Conservation (phyloP, 768 basidiomycete species). For the Lepiota brunneoincarnata region DNA sequence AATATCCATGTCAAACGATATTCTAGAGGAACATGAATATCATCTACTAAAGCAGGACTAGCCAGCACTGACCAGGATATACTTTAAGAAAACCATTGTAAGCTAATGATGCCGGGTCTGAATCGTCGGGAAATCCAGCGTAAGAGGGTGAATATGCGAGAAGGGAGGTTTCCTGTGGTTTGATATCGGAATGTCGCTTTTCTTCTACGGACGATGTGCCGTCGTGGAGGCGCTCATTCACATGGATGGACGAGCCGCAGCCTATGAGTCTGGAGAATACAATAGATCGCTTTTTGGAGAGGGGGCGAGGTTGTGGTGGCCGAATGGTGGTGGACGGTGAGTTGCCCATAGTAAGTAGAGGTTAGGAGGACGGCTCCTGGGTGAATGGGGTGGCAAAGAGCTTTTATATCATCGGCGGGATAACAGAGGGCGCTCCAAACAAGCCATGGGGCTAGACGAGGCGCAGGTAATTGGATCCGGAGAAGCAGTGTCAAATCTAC, state of each 20-base stretch:
- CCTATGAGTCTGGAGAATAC: constrained; percentile 11
- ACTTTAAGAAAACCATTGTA: constrained; percentile 49
- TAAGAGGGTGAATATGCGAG: constrained; percentile 14
- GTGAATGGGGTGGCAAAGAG: background rate
- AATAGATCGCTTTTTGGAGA: constrained; percentile 1
- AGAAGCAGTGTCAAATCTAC: constrained; percentile 1
- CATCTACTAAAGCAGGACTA: background rate
- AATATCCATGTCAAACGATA: constrained; percentile 70
- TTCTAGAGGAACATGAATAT: constrained; percentile 30
- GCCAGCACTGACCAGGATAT: constrained; percentile 29
- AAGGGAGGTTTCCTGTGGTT: constrained; percentile 6
- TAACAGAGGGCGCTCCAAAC: background rate
- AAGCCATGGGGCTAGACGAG: background rate
- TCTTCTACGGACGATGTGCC: constrained; percentile 3
- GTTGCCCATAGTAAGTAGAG: constrained; percentile 13
- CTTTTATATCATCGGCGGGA: constrained; percentile 4
- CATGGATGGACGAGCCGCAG: constrained; percentile 10
- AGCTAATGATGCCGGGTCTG: constrained; percentile 34
- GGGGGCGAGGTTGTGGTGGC: background rate
- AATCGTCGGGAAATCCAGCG: constrained; percentile 7
- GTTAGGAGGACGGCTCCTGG: background rate
- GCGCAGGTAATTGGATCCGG: background rate
- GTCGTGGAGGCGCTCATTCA: constrained; percentile 11
- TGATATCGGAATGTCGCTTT: background rate
- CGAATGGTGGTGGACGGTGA: constrained; percentile 9